Percentiles rank a stretch among this genome's conserved stretches.
Conservation (phyloP, 352 stramenopile species). For the Sclerospora graminicola region DNA sequence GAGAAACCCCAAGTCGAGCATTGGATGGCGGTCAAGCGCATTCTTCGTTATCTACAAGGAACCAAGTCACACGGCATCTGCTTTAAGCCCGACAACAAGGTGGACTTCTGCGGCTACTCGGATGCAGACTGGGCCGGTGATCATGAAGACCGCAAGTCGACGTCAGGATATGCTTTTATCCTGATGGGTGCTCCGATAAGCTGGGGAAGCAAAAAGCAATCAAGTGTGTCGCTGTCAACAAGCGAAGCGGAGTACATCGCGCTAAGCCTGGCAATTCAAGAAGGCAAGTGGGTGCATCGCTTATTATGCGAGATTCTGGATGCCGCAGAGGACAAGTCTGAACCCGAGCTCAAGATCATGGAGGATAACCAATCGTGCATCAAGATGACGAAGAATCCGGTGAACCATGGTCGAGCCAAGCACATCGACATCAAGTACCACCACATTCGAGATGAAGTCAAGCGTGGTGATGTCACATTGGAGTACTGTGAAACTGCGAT, state of each 20-base stretch:
- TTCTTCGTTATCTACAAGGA: conserved; percentile 8
- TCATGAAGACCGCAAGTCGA: conserved; percentile 5
- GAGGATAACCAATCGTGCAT: conserved; percentile 5
- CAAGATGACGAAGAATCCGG: not conserved
- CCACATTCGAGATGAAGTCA: not conserved
- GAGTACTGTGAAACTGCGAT: not conserved
- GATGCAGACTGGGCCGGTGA: conserved; percentile 7
- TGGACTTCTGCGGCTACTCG: conserved; percentile 3
- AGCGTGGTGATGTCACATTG: not conserved
- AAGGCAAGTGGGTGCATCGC: not conserved
- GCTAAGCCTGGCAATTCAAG: conserved; percentile 1
- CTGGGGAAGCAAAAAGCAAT: not conserved
- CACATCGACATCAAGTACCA: not conserved
- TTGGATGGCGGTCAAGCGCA: conserved; percentile 1
- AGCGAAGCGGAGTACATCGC: conserved; percentile 6
- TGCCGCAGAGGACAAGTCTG: not conserved
- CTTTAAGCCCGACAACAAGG: not conserved
- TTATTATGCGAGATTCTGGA: conserved; percentile 1
- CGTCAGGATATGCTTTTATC: conserved; percentile 2
- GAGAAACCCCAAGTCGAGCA: conserved; percentile 10
- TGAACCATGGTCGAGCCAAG: not conserved
- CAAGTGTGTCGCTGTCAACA: conserved; percentile 1
- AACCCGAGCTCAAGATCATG: conserved; percentile 2
- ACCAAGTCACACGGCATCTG: conserved; percentile 7
- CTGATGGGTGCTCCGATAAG: not conserved